Percentiles rank a stretch among this genome's conserved stretches.
Conservation (phyloP, 2,329 filamentous ascomycete genomes). For the Colletotrichum musae region DNA sequence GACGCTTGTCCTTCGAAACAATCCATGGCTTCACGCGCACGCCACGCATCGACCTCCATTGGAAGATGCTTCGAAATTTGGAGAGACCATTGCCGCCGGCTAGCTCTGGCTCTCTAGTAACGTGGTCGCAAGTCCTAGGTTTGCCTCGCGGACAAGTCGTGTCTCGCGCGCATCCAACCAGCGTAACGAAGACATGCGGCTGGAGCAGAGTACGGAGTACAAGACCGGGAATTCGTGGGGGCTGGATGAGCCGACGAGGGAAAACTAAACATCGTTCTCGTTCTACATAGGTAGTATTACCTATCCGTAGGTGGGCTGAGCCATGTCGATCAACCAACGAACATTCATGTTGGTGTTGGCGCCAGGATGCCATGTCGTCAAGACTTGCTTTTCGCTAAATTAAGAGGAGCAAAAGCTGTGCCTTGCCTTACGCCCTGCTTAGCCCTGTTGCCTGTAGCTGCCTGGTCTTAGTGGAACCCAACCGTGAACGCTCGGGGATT, state of each 20-base stretch:
- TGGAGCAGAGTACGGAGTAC: neutral
- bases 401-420: slow-evolving; percentile 16
- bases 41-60: neutral
- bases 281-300: too few relatives aligned
- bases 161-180: slow-evolving; percentile 1
- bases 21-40: neutral
- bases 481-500: slow-evolving; percentile 11
- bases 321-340: neutral
- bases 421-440: slow-evolving; percentile 17
- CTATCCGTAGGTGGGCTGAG: neutral
- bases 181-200: neutral
- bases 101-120: neutral
- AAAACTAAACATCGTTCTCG: neutral
- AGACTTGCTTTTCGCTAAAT: slow-evolving; percentile 26
- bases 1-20: neutral
- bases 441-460: slow-evolving; percentile 4
- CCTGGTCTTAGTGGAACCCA: slow-evolving; percentile 13
- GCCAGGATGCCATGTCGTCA: slow-evolving; percentile 14
- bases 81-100: neutral
- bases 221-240: neutral
- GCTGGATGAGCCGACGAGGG: neutral
- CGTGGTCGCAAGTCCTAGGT: neutral
- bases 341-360: slow-evolving; percentile 5
- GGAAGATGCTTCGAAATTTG: neutral
- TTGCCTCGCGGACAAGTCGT: neutral